phyloP scores from a whole-genome alignment of 495 filamentous ascomycete genomes.

The Penicillium simplicissimum region DNA sequence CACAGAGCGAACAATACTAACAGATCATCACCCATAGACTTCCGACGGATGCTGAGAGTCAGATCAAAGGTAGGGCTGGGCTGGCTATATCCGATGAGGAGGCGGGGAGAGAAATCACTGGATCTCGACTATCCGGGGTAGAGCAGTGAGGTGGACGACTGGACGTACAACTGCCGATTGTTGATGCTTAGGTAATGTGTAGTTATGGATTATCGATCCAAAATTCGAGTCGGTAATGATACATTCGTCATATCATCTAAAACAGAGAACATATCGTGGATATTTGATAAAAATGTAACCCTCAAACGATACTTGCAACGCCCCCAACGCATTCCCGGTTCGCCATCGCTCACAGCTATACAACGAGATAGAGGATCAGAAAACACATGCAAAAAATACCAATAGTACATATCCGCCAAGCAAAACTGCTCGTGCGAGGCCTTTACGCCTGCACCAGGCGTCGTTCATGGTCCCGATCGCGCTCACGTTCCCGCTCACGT shows the following conservation, averaged over 20 bases:
- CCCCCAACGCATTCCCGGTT: constrained; percentile 7
- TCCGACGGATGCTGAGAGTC: not conserved
- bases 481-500: constrained; percentile 26
- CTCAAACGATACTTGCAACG: constrained; percentile 9
- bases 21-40: not conserved
- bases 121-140: not conserved
- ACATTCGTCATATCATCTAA: not conserved
- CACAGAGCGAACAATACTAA: not conserved
- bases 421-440: not conserved
- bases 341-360: constrained; percentile 20
- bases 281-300: constrained; percentile 14
- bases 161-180: not conserved
- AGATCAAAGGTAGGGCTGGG: not conserved
- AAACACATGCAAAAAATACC: not conserved
- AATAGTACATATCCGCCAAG: constrained; percentile 3
- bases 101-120: not conserved
- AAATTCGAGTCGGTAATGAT: not conserved
- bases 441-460: constrained; percentile 21
- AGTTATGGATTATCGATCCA: no score
- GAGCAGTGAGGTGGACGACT: no score
- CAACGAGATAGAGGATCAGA: constrained; percentile 8
- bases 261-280: constrained; percentile 15
- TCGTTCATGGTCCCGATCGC: constrained; percentile 34
- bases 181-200: no score
- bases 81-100: not conserved